A percentile compares a stretch with the other conserved stretches of the same genome.
Evolutionary conservation across 441 rosid genomes (phyloP).

Genomic region (Pelargonium australe): DNA sequence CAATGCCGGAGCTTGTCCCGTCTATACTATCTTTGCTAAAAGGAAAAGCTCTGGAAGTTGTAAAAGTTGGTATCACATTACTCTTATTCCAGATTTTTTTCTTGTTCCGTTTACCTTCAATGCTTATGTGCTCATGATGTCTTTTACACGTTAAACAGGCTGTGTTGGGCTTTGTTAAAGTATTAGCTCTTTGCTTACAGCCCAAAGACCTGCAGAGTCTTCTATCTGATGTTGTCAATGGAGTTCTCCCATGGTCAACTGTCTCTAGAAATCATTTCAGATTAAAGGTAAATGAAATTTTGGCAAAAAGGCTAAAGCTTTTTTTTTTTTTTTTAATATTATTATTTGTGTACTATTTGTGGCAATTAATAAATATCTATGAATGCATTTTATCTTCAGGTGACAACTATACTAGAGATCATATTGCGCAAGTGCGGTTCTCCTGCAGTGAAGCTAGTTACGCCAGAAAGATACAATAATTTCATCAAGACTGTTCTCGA

Average conservation of each 20-base stretch:
- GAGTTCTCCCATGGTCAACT: slow-evolving; percentile 73
- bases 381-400: slow-evolving; percentile 35
- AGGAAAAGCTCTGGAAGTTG: slow-evolving; percentile 70
- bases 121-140: slow-evolving; percentile 6
- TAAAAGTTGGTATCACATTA: slow-evolving; percentile 44
- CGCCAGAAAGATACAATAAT: slow-evolving; percentile 65
- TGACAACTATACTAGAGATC: slow-evolving; percentile 77
- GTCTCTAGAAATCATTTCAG: slow-evolving; percentile 85
- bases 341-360: neutral
- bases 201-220: slow-evolving; percentile 59
- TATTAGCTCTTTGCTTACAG: slow-evolving; percentile 63
- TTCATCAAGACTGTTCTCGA: slow-evolving; percentile 64
- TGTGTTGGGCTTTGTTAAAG: slow-evolving; percentile 84
- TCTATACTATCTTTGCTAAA: slow-evolving; percentile 73
- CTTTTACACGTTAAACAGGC: slow-evolving; percentile 44
- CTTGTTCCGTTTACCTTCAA: neutral
- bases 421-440: slow-evolving; percentile 77
- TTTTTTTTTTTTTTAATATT: too few relatives aligned
- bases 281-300: slow-evolving; percentile 47
- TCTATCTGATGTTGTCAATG: slow-evolving; percentile 44
- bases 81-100: neutral
- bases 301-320: neutral
- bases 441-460: slow-evolving; percentile 48
- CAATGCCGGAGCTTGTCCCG: slow-evolving; percentile 62
- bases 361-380: neutral